Evolutionary conservation across 2,329 filamentous ascomycete species (phyloP).

Genomic region (Xylaria sp.): DNA sequence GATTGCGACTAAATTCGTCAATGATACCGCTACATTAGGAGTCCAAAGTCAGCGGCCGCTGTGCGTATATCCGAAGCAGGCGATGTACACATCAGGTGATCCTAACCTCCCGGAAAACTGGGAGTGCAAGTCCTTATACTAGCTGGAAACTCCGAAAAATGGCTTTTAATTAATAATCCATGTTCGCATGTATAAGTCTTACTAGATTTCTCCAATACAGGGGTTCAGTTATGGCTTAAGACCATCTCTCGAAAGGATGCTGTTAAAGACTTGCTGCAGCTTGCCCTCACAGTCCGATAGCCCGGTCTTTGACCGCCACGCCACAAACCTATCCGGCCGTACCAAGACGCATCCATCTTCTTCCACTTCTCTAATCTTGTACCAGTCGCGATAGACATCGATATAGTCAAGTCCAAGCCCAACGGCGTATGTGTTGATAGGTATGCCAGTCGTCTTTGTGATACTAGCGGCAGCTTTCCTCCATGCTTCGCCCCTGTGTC

Average conservation of each 20-base stretch:
- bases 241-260: constrained; percentile 32
- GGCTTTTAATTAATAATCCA: background rate
- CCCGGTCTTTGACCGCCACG: constrained; percentile 55
- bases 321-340: constrained; percentile 68
- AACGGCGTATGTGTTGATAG: constrained; percentile 61
- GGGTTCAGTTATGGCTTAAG: background rate
- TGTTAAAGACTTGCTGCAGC: constrained; percentile 39
- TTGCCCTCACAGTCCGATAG: constrained; percentile 35
- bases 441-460: constrained; percentile 53
- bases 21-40: constrained; percentile 39
- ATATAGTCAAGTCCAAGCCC: constrained; percentile 69
- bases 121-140: constrained; percentile 43
- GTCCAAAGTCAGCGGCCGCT: constrained; percentile 45
- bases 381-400: constrained; percentile 72
- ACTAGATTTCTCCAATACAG: background rate
- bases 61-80: constrained; percentile 45
- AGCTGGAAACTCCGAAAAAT: background rate
- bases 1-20: constrained; percentile 47
- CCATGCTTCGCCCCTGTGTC: constrained; percentile 67
- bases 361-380: constrained; percentile 60
- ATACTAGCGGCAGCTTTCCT: constrained; percentile 57
- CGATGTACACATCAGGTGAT: constrained; percentile 44
- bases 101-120: constrained; percentile 40
- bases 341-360: constrained; percentile 68
- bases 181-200: background rate